Base-by-base conservation (phyloP, 441 rosid genomes). In the Gossypium davidsonii region DNA sequence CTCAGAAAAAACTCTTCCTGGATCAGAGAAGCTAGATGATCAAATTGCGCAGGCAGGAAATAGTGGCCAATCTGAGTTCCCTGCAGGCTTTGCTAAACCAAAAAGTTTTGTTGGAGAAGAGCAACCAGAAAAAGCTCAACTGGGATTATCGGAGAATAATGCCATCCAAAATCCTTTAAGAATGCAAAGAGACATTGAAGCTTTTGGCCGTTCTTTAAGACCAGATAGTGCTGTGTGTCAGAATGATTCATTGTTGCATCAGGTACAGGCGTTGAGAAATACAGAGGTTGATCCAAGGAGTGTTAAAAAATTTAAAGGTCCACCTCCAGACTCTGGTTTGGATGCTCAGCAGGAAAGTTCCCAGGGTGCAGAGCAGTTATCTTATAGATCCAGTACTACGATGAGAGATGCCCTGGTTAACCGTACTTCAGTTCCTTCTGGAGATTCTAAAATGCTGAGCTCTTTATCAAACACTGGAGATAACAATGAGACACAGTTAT, bases 161-260 rank as follows among this genome's bases (percentile, higher is more conserved):
- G 73, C 39, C 59, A 60, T 73, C 44, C 73, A 79, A 72, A 78
- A 79, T 78, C 70, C 78, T 60, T 65, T 76, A 62, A 72, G 77
- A 73, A 77, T 79, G 31, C 87, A 83, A 77, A 81, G 72, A 71
- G 85, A 85, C 68, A 79, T 80, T 74, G 90, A 84, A 82, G 83
- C 91, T 61, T 80, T 80, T 82, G 90, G 80, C 44, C 82, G 74
- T 26, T 83, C 89, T 73, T 82, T 85, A 74, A 78, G 81, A 66
- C 81, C 85, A 60, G 83, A 77, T 65, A 80, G 76, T 71, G 44
- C 70, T 53, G 55, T 76, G 44, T 76, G 77, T 76, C 88, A 82
- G 73, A 86, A 79, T 46, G 80, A 76, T 72, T 82, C 93, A 70
- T 67, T 82, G 60, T 72, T 76, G 73, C 87, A 82, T 46, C 84